Base-by-base conservation (phyloP, 2,329 filamentous ascomycete species). In the Sporothrix curviconia region DNA sequence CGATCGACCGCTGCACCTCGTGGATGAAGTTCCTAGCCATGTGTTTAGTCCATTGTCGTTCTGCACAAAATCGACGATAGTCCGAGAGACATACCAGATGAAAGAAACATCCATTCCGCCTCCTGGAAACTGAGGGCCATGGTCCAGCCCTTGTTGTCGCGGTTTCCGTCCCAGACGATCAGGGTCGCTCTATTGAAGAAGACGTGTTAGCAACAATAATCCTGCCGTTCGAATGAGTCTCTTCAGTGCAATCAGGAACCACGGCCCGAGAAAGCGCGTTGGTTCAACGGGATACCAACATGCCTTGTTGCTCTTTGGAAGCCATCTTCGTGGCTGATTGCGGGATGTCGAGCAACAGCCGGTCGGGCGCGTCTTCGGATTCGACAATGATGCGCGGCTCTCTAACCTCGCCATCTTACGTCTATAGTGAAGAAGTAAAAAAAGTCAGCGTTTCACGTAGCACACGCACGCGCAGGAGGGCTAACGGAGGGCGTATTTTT, bases 81-180 rank as follows among this genome's bases (percentile, higher is more conserved):
- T 4, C n/a, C 11, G 19, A 5, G 15, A 6, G 9, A 56, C 76
- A 70, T 67, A 95, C 94, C 94, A 99, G 71, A 99, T 96, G 62
- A 85, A n/a, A 79, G 19, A 89, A 84, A 72, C 94, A 99, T 46
- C 92, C 94, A n/a, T 64, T 97, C 94, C 2, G 92, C 87, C 75
- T 99, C 94, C 72, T 99, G 94, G 68, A 99, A 99, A 70, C 92
- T 96, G 62, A 99, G 81, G 43, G 94, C 94, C 94, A 99, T 97
- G 70, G n/a, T 99, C 94, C 57, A 92, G n/a, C n/a, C n/a, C n/a
- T n/a, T 85, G 59, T 88, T 88, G 86, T 94, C 59, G 70, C 73
- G 4, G 85, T 83, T 70, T 97, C 94, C 39, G 92, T 96, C 94
- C n/a, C 94, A 99, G 60, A 99, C 92, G 61, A 99, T 97, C 60